Percentiles rank a stretch among this genome's conserved stretches.
phyloP scores from a whole-genome alignment of 768 basidiomycete genomes.

The Daedaleopsis sinensis region DNA sequence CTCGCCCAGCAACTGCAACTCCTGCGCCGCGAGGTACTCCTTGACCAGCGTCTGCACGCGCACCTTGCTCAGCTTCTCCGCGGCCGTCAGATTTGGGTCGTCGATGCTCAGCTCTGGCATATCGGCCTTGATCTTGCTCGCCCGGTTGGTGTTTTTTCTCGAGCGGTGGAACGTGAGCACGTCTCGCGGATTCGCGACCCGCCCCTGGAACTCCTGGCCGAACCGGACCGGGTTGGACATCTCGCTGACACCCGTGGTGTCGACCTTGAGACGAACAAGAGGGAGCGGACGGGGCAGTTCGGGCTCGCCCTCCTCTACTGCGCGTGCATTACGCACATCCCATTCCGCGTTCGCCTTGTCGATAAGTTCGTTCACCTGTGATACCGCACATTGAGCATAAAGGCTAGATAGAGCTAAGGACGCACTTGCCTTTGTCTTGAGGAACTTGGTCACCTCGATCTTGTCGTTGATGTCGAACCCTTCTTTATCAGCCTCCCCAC shows the following conservation, averaged over 20 bases:
- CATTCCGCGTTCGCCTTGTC: constrained; percentile 75
- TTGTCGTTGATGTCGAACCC: constrained; percentile 78
- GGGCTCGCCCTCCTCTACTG: constrained; percentile 62
- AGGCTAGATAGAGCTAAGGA: not conserved
- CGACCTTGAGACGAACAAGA: constrained; percentile 86
- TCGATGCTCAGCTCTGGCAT: constrained; percentile 83
- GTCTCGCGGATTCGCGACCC: constrained; percentile 93
- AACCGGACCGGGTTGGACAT: constrained; percentile 97
- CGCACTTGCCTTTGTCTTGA: constrained; percentile 63
- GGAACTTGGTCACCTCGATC: constrained; percentile 79
- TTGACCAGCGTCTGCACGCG: constrained; percentile 88
- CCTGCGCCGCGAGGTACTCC: constrained; percentile 91
- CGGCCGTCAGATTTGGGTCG: constrained; percentile 62
- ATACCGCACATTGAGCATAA: not conserved
- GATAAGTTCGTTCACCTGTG: constrained; percentile 80
- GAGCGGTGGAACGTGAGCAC: constrained; percentile 88
- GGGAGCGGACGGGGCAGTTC: constrained; percentile 77
- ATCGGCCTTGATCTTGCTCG: constrained; percentile 67
- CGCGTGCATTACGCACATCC: constrained; percentile 72
- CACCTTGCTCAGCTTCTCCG: constrained; percentile 80
- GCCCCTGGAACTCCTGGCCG: constrained; percentile 91
- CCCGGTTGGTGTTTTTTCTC: constrained; percentile 58
- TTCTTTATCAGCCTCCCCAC: constrained; percentile 78
- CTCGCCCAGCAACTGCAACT: constrained; percentile 89
- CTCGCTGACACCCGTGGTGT: constrained; percentile 87